Evolutionary conservation across 495 filamentous ascomycete genomes (phyloP).

Genomic region (Daldinia loculata): DNA sequence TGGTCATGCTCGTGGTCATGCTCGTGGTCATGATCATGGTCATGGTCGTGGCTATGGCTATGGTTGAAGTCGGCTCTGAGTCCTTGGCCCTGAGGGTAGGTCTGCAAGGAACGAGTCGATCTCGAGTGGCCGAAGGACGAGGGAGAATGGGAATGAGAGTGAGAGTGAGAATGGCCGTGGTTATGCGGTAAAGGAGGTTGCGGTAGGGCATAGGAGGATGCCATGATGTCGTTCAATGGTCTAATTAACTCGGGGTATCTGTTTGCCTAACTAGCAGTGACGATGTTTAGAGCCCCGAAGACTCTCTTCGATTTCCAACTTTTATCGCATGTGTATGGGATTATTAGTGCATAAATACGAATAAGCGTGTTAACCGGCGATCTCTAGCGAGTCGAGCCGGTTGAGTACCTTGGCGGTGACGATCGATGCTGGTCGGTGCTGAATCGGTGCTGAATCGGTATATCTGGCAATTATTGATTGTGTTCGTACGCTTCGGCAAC

Average conservation of each 20-base stretch:
- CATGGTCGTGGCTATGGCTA: conserved; percentile 10
- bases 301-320: conserved; percentile 14
- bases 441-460: conserved; percentile 13
- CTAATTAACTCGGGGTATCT: not conserved
- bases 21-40: conserved; percentile 46
- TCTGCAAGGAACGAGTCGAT: conserved; percentile 42
- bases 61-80: conserved; percentile 37
- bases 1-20: conserved; percentile 45
- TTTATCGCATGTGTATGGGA: conserved; percentile 25
- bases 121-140: conserved; percentile 47
- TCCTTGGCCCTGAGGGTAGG: conserved; percentile 33
- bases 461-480: conserved; percentile 14
- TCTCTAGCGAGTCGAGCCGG: not conserved
- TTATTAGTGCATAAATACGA: conserved; percentile 8
- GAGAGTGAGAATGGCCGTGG: conserved; percentile 51
- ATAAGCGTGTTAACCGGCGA: conserved; percentile 6
- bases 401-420: conserved; percentile 2
- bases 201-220: conserved; percentile 61
- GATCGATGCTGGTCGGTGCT: not conserved
- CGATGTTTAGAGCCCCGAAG: conserved; percentile 8
- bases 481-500: conserved; percentile 12
- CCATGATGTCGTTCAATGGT: conserved; percentile 47
- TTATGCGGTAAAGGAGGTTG: conserved; percentile 56
- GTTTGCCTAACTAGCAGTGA: conserved; percentile 3
- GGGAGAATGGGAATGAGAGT: conserved; percentile 51